Conservation (phyloP, 2,329 filamentous ascomycete genomes). For the Diaporthe longicolla region DNA sequence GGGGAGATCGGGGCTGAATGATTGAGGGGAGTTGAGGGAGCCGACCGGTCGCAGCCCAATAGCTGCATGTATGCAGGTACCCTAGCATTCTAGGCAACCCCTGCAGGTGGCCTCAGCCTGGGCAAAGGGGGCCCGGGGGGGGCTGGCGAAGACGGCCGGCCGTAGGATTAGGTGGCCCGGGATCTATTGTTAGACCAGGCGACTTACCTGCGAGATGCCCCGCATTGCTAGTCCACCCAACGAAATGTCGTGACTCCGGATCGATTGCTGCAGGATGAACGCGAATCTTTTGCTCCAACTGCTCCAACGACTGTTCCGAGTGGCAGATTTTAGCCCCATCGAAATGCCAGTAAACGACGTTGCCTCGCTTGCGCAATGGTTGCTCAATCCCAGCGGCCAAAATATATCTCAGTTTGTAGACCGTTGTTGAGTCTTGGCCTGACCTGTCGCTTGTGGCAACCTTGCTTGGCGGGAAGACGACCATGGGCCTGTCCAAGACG, state of each 20-base stretch:
- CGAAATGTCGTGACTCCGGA: neutral
- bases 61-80: no score
- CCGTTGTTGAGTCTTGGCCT: neutral
- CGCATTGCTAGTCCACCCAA: neutral
- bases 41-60: no score
- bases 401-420: neutral
- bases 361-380: neutral
- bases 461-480: neutral
- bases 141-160: neutral
- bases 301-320: neutral
- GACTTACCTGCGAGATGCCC: neutral
- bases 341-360: constrained; percentile 1
- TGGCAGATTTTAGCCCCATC: neutral
- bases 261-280: neutral
- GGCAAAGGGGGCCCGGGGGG: no score
- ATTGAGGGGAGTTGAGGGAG: neutral
- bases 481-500: neutral
- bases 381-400: neutral
- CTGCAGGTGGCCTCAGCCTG: no score
- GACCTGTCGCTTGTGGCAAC: no score
- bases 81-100: no score
- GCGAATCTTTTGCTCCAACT: neutral
- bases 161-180: neutral
- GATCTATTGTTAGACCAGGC: neutral
- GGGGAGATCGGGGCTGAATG: neutral